These are phyloP conservation scores for Saccharomycopsis babjevae DNA, from an alignment of 805 yeast species.

Conservation along the genomic window DNA sequence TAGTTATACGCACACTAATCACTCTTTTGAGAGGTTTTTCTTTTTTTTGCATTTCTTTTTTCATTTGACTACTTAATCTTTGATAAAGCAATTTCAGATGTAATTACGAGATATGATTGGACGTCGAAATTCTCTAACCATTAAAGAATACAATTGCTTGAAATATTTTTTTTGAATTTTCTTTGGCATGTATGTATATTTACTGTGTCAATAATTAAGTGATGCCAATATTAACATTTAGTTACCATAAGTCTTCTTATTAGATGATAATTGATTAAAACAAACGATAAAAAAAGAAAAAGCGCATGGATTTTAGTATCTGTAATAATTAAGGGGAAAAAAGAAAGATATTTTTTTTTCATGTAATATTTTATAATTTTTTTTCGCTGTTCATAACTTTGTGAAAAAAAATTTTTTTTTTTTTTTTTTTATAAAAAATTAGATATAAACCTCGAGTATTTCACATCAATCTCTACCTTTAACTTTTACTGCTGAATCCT, in stretches of 20 bases:
- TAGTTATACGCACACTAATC: neutral
- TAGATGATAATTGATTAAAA: neutral
- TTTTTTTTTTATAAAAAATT: neutral
- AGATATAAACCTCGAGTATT: neutral
- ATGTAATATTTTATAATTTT: neutral
- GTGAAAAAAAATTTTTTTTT: neutral
- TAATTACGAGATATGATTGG: neutral
- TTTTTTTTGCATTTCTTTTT: neutral
- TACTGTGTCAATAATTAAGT: too few species aligned
- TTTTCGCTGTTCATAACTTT: neutral
- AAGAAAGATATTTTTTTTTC: neutral
- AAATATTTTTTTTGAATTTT: too few species aligned
- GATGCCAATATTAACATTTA: too few species aligned
- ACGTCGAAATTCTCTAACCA: neutral
- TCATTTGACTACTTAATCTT: neutral
- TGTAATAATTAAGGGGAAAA: neutral
- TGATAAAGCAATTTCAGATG: neutral
- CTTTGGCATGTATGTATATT: too few species aligned
- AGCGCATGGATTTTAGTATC: neutral
- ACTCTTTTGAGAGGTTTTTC: neutral
- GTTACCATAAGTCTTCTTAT: too few species aligned
- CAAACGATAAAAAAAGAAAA: neutral
- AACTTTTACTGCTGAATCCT: neutral
- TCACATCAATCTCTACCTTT: neutral
- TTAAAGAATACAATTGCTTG: too few species aligned